Conservation (phyloP, 441 rosid species). For the Adansonia gregorii region DNA sequence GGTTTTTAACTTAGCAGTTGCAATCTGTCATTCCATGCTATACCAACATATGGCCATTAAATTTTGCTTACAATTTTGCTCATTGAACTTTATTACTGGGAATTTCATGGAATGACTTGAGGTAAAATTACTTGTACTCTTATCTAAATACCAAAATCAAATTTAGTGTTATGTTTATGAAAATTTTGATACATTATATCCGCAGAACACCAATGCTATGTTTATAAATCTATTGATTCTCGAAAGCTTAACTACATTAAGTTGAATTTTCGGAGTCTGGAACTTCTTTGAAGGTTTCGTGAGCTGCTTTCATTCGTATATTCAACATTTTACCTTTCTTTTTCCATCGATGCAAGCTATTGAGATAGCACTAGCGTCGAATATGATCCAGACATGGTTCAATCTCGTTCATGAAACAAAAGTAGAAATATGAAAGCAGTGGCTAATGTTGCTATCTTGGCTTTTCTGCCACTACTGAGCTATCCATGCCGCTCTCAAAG, state of each 20-base stretch:
- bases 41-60: constrained; percentile 24
- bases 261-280: background rate
- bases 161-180: constrained; percentile 8
- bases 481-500: background rate
- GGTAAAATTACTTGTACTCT: constrained; percentile 21
- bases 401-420: background rate
- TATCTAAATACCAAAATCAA: constrained; percentile 22
- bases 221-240: background rate
- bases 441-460: no score
- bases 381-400: background rate
- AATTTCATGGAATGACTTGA: constrained; percentile 22
- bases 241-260: background rate
- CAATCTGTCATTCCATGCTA: constrained; percentile 20
- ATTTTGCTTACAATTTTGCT: constrained; percentile 31
- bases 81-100: constrained; percentile 4
- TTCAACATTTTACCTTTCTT: background rate
- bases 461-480: background rate
- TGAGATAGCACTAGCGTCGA: background rate
- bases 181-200: background rate
- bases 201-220: background rate
- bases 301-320: background rate
- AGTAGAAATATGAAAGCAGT: background rate
- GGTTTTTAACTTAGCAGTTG: constrained; percentile 21
- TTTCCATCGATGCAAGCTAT: background rate
- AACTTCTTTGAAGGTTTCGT: background rate